Base-by-base conservation (phyloP, 202 grass and related monocot genomes). In the Elaeis oleifera region DNA sequence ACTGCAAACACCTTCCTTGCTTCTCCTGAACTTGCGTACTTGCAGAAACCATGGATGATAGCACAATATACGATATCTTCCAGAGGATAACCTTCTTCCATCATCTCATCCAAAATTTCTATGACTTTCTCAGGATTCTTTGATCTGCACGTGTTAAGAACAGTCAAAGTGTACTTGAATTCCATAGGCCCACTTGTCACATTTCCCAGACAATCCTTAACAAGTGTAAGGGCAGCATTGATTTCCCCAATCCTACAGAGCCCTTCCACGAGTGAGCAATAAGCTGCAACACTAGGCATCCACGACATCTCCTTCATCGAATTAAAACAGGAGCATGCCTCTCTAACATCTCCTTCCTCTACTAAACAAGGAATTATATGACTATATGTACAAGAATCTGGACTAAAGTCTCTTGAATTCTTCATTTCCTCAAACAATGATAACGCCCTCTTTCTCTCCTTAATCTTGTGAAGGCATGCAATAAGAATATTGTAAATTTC, bases 141-240 rank as follows among this genome's bases (percentile, higher is more conserved):
- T 28, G 70, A 73, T 76, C 76, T 77, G 55, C 91, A 96, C 26
- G 62, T 74, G 70, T 90, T 79, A 61, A 90, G 50, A 64, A 90
- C 80, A 72, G 87, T 83, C 79, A 96, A 78, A 51, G 87, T 59
- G 58, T 96, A 90, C 69, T 96, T 96, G 64, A 96, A 96, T 63
- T 96, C 91, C 74, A 80, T 74, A 18, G 91, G 91, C 7, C 87
- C 91, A 23, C 75, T 90, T 60, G 85, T 83, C 50, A 96, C 71
- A 90, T 77, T 90, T 67, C 87, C 81, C 50, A 96, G 75, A 68
- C 81, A 96, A 74, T 96, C 73, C 63, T 84, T 81, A 51, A 88
- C 73, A 67, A 96, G 81, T 56, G 78, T 72, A 72, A 88, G 79
- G 57, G 79, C 91, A 49, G 67, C 61, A 80, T 73, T 78, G 62